Evolutionary conservation across 1,284 basidiomycete species (phyloP).

Genomic region (Uromyces viciae-fabae): DNA sequence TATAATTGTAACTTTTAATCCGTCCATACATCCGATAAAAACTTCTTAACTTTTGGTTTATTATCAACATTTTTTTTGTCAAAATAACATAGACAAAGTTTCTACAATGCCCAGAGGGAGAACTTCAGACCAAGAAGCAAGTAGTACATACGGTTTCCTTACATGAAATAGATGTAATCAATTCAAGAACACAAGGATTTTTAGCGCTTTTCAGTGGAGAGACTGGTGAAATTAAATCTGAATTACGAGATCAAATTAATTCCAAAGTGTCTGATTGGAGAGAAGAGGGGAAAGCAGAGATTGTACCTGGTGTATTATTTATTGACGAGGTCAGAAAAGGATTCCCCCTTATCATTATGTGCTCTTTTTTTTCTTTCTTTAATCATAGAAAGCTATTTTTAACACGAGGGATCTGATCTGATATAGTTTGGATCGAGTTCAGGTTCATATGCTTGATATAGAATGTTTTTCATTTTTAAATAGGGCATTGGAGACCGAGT

Average conservation of each 20-base stretch:
- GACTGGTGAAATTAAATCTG: slow-evolving; percentile 98
- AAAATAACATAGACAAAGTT: slow-evolving; percentile 95
- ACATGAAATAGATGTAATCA: slow-evolving; percentile 99
- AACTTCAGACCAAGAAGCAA: slow-evolving; percentile 94
- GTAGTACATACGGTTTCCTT: slow-evolving; percentile 94
- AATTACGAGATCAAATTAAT: slow-evolving; percentile 93
- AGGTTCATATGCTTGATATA: slow-evolving; percentile 99
- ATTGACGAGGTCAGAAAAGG: slow-evolving; percentile 4
- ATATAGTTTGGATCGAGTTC: no score
- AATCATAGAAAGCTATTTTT: neutral
- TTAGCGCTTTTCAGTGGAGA: slow-evolving; percentile 69
- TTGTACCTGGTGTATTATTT: slow-evolving; percentile 81
- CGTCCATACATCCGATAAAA: no score
- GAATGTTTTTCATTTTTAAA: slow-evolving; percentile 99
- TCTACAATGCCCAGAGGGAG: slow-evolving; percentile 94
- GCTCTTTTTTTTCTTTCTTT: neutral
- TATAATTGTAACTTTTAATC: no score
- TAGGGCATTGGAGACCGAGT: slow-evolving; percentile 85
- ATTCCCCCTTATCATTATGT: neutral
- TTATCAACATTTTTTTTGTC: no score
- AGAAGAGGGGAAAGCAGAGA: slow-evolving; percentile 97
- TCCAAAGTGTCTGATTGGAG: slow-evolving; percentile 95
- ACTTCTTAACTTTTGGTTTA: no score
- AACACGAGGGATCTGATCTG: slow-evolving; percentile 59
- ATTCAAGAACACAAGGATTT: slow-evolving; percentile 88